Base-by-base conservation (phyloP, 768 basidiomycete genomes). In the Cyclocybe aegerita region DNA sequence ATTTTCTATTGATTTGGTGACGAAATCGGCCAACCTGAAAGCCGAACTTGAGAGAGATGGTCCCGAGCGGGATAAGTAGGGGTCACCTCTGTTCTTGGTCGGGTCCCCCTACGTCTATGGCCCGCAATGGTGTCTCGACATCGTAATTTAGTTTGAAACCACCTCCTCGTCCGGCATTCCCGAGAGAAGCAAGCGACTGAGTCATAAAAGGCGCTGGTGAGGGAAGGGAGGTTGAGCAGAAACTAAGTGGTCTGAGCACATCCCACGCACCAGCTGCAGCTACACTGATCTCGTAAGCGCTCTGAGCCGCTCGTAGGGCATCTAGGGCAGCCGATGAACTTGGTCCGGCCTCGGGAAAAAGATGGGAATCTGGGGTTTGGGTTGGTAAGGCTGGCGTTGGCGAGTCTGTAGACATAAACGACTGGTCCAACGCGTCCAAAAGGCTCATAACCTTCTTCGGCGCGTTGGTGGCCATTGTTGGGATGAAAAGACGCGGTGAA, bases 1-100 rank as follows among this genome's bases (percentile, higher is more conserved):
- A 45, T 82, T 83, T 49, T 85, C 81, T 29, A 86, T 82, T 1
- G 79, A 73, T 45, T 62, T 74, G 3, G 81, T 78, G 3, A 86
- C 82, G 50, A 86, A 86, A 39, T 84, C 81, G 2, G 79, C 80
- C 64, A 86, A 66, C 48, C 85, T 86, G 55, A 46, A 31, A 41
- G 32, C 31, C 30, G 14, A 35, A 7, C 9, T 12, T 11, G 42
- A 50, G 39, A 50, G 39, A 4, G n/a, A 32, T 10, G 6, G 36
- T 9, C n/a, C 14, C 16, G n/a, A 29, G 12, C 15, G 36, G 5
- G 4, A 11, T 9, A 17, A 30, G 2, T 3, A 34, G 10, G 10
- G 44, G 66, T 6, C 43, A 80, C 83, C 69, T 75, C 57, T 75
- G 62, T 42, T 72, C 66, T 57, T 86, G 85, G 59, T 85, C 83